These are phyloP conservation scores for Antrodiella citrinella DNA, from an alignment of 768 basidiomycete species.

Conservation along the genomic window DNA sequence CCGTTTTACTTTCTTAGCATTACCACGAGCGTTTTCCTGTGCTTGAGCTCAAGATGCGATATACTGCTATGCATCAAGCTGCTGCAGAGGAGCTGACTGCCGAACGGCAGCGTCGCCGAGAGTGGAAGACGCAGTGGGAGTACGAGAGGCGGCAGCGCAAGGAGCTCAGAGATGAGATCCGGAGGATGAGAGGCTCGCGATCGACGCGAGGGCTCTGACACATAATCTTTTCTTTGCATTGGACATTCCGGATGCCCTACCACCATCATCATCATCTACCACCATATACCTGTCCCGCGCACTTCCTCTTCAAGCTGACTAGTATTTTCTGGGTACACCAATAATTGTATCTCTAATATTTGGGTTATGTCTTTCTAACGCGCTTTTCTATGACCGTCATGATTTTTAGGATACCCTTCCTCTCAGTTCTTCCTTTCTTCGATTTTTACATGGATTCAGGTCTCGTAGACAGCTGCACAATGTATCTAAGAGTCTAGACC, in stretches of 20 bases:
- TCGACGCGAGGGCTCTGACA: neutral
- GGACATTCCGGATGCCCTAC: too few species aligned
- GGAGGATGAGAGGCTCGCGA: neutral
- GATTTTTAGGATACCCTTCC: too few species aligned
- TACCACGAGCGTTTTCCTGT: neutral
- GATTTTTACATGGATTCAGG: too few species aligned
- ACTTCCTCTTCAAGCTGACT: too few species aligned
- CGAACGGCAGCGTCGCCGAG: slow-evolving; percentile 1
- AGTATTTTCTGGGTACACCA: neutral
- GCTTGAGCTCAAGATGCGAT: neutral
- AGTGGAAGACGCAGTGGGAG: neutral
- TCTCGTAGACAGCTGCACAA: too few species aligned
- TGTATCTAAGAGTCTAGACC: too few species aligned
- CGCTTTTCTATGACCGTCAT: too few species aligned
- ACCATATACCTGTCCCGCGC: too few species aligned
- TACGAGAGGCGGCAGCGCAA: neutral
- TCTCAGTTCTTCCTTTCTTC: too few species aligned
- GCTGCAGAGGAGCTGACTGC: neutral
- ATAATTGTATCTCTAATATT: neutral
- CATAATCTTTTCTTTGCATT: neutral
- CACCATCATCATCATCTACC: too few species aligned
- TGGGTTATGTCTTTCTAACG: too few species aligned
- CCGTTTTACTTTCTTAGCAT: neutral
- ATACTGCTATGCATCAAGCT: neutral
- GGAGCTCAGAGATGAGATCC: slow-evolving; percentile 2